Evolutionary conservation across 2,329 filamentous ascomycete genomes (phyloP).

Genomic region (Pseudogymnoascus sp.): DNA sequence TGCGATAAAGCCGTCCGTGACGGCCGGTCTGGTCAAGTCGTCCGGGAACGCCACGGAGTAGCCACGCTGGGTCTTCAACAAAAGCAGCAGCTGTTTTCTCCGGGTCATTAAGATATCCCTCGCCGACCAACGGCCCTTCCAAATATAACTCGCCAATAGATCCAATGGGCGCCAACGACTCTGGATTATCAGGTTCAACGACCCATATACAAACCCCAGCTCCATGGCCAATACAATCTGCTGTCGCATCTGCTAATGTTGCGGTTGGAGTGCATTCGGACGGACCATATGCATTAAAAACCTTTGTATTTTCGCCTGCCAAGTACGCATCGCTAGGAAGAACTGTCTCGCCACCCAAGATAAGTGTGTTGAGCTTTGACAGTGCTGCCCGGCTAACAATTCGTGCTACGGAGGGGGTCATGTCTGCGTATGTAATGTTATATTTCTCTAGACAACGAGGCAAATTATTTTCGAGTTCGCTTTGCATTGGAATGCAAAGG

Average conservation of each 20-base stretch:
- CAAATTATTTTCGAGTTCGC: slow-evolving; percentile 65
- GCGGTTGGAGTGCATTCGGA: slow-evolving; percentile 81
- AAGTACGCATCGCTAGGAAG: slow-evolving; percentile 40
- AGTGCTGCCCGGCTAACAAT: slow-evolving; percentile 81
- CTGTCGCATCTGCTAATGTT: slow-evolving; percentile 10
- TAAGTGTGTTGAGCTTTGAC: slow-evolving; percentile 60
- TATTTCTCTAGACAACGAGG: slow-evolving; percentile 55
- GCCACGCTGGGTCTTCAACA: slow-evolving; percentile 31
- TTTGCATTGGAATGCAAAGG: slow-evolving; percentile 60
- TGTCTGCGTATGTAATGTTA: slow-evolving; percentile 37
- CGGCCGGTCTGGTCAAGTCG: neutral
- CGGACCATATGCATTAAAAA: slow-evolving; percentile 61
- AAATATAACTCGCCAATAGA: slow-evolving; percentile 7
- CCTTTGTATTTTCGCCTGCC: slow-evolving; percentile 31
- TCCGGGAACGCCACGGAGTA: slow-evolving; percentile 16
- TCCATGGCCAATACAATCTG: slow-evolving; percentile 11
- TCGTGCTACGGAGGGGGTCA: slow-evolving; percentile 54
- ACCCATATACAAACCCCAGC: slow-evolving; percentile 31
- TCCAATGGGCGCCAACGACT: slow-evolving; percentile 1
- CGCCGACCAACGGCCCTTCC: slow-evolving; percentile 48
- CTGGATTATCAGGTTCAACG: neutral
- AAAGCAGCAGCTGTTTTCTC: slow-evolving; percentile 52
- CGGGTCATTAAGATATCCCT: slow-evolving; percentile 51
- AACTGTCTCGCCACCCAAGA: slow-evolving; percentile 89
- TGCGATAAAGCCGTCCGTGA: slow-evolving; percentile 44